Evolutionary conservation across 176 grass and related monocot species (phyloP).

Genomic region (Cenchrus purpureus): DNA sequence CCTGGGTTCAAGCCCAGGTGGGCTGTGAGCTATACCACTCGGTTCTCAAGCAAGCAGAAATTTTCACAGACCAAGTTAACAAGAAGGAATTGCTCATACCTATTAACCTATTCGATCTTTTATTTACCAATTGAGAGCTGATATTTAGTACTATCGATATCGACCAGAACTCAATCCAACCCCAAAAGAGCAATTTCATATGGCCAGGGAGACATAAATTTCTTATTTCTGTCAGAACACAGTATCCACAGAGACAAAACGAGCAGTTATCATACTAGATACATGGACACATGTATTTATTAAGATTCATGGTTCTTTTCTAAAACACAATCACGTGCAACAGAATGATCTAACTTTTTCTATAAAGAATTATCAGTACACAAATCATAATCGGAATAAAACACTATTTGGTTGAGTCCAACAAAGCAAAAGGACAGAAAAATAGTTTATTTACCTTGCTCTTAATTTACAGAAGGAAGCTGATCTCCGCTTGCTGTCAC

Average conservation of each 20-base stretch:
- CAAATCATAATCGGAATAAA: neutral
- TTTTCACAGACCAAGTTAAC: neutral
- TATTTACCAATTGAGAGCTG: neutral
- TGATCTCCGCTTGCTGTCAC: constrained; percentile 28
- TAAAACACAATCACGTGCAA: constrained; percentile 6
- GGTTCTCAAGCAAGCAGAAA: neutral
- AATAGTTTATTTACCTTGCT: constrained; percentile 35
- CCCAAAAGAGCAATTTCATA: too few species aligned
- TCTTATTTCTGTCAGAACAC: neutral
- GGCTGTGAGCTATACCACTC: neutral
- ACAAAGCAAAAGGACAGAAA: neutral
- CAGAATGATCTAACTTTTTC: neutral
- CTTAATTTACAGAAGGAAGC: constrained; percentile 8
- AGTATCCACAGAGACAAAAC: constrained; percentile 18
- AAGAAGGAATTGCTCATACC: constrained; percentile 22
- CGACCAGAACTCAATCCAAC: neutral
- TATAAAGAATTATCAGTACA: neutral
- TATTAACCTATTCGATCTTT: neutral
- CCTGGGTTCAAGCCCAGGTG: neutral
- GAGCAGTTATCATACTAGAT: neutral
- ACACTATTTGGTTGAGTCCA: neutral
- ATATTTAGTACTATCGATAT: neutral
- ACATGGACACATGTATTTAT: neutral
- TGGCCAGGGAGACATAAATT: too few species aligned
- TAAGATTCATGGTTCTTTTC: neutral